Evolutionary conservation across 1,284 basidiomycete genomes (phyloP), one percentile per base, ranked within the genome.

Genomic region (Cryptococcus sp.): DNA sequence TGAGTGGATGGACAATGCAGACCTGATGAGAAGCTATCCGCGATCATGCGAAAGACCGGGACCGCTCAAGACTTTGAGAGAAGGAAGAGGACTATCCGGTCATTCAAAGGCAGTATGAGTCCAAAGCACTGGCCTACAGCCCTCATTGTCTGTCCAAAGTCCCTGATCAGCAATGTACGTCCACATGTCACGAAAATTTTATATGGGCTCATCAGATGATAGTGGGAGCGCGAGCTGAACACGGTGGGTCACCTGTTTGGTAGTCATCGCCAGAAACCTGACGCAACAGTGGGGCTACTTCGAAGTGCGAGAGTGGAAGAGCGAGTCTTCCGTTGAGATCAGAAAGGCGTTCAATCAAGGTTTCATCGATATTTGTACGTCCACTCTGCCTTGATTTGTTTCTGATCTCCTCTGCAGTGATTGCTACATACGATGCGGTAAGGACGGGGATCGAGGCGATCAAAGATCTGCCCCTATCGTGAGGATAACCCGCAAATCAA

Each of bases 41-140:
- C 78, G 0, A 76, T 80, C 55, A 80, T 79, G 78, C 59, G 64
- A 14, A 79, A 79, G 60, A 76, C 68, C 0, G 78, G 77, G 1
- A 67, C 63, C 2, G 56, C 52, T 7, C 46, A 43, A 1, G 76
- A 77, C 47, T 53, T 62, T n/a, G 52, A 65, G 4, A 61, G 73
- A 14, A 59, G 69, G 28, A 75, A 69, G 44, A 49, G 40, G 22
- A 32, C 55, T 5, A 63, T 67, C 39, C 55, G 64, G 14, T 45
- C 41, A 23, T 47, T 36, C 16, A 41, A 24, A 4, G 4, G 46
- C 3, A 14, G 28, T 16, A 49, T 73, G 1, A 46, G 55, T 4
- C 63, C 71, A 0, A 58, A 60, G 31, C 54, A 64, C 36, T 73
- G 71, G 71, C 64, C 70, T 2, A 74, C 74, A 1, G 71, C 67